Evolutionary conservation across 495 filamentous ascomycete species (phyloP).

Genomic region (Bryoglossum gracile): DNA sequence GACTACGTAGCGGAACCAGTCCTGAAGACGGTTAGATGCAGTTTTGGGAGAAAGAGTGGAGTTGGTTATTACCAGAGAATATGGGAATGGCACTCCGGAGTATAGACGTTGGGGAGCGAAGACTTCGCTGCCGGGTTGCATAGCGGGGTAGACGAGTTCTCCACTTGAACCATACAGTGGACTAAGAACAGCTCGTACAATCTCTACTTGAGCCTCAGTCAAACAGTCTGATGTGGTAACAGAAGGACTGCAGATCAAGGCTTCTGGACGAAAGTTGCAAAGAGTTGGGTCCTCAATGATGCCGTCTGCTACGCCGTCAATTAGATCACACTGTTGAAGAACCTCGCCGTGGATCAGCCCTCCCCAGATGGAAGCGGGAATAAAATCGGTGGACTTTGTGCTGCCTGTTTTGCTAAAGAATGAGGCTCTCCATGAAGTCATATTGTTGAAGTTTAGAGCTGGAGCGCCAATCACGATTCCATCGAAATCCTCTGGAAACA

Average conservation of each 20-base stretch:
- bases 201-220: slow-evolving; percentile 48
- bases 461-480: slow-evolving; percentile 58
- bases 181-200: slow-evolving; percentile 44
- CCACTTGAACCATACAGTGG: slow-evolving; percentile 37
- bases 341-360: slow-evolving; percentile 52
- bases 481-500: slow-evolving; percentile 53
- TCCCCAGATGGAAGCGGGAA: slow-evolving; percentile 42
- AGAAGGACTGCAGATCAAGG: slow-evolving; percentile 42
- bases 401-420: slow-evolving; percentile 39
- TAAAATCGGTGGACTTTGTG: slow-evolving; percentile 34
- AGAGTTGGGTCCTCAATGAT: slow-evolving; percentile 56
- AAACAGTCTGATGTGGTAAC: slow-evolving; percentile 41
- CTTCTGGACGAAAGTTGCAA: slow-evolving; percentile 48
- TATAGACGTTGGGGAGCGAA: slow-evolving; percentile 23
- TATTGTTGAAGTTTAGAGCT: slow-evolving; percentile 42
- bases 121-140: slow-evolving; percentile 31
- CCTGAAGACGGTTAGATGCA: slow-evolving; percentile 6
- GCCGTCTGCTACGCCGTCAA: slow-evolving; percentile 56
- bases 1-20: slow-evolving; percentile 47
- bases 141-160: slow-evolving; percentile 45
- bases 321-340: slow-evolving; percentile 55
- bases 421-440: slow-evolving; percentile 44
- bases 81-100: slow-evolving; percentile 22
- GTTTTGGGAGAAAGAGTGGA: not conserved
- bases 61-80: slow-evolving; percentile 26